Percentiles rank a stretch among this genome's conserved stretches.
phyloP scores from a whole-genome alignment of 2,329 filamentous ascomycete genomes.

The Exophiala aquamarina region DNA sequence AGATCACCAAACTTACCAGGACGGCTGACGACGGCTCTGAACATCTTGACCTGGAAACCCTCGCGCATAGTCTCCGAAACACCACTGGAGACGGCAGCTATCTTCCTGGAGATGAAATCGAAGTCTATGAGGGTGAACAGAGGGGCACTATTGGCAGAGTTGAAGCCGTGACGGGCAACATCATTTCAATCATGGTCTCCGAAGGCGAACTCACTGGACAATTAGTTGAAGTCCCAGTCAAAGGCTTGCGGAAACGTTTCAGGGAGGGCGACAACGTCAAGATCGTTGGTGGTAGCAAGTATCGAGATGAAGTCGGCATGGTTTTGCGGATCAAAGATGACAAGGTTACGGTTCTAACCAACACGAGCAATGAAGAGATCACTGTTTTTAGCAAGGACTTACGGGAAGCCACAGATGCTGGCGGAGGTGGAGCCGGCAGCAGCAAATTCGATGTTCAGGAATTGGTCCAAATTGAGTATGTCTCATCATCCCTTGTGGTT shows the following conservation, averaged over 20 bases:
- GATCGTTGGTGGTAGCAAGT: conserved; percentile 93
- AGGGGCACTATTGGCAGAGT: conserved; percentile 85
- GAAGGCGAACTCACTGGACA: conserved; percentile 81
- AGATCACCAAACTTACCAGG: conserved; percentile 90
- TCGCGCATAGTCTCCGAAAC: conserved; percentile 86
- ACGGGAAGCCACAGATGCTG: conserved; percentile 87
- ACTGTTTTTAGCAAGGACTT: conserved; percentile 98
- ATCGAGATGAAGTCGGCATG: conserved; percentile 93
- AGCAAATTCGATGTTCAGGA: conserved; percentile 87
- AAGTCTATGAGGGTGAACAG: conserved; percentile 94
- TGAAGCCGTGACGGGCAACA: conserved; percentile 82
- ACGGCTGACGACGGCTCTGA: conserved; percentile 89
- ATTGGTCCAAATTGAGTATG: conserved; percentile 84
- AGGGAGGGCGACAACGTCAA: conserved; percentile 95
- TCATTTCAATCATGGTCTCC: conserved; percentile 82
- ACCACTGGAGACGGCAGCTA: conserved; percentile 80
- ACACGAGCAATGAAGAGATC: conserved; percentile 89
- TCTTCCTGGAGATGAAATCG: conserved; percentile 90
- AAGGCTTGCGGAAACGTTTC: conserved; percentile 90
- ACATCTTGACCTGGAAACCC: conserved; percentile 85
- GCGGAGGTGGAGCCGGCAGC: conserved; percentile 66
- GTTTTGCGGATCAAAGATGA: conserved; percentile 93
- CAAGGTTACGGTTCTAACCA: conserved; percentile 86
- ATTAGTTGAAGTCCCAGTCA: conserved; percentile 87
- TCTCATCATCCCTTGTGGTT: conserved; percentile 17